Evolutionary conservation across 1,139 yeast species (phyloP).

Genomic region (Pichia sp.): DNA sequence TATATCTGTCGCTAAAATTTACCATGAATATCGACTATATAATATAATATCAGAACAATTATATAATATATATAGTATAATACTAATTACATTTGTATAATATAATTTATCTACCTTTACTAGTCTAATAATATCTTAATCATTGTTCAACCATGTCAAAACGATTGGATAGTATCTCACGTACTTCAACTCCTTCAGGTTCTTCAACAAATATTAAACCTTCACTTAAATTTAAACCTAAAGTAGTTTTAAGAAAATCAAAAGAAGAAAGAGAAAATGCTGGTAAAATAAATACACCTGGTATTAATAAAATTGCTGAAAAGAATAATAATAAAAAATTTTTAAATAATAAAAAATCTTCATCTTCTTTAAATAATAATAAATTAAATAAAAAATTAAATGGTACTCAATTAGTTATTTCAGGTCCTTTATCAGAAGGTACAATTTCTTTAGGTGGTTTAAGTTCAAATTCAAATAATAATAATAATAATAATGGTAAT

Average conservation of each 20-base stretch:
- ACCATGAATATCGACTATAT: no score
- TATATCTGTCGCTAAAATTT: no score
- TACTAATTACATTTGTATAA: no score
- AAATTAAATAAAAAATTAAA: constrained; percentile 41
- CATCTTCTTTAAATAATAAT: constrained; percentile 26
- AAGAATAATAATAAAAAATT: constrained; percentile 4
- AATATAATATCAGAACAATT: no score
- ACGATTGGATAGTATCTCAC: constrained; percentile 34
- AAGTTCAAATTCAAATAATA: background rate
- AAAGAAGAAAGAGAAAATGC: constrained; percentile 77
- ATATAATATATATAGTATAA: no score
- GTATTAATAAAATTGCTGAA: constrained; percentile 22
- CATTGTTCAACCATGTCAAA: constrained; percentile 13
- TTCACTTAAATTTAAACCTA: constrained; percentile 65
- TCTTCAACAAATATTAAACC: constrained; percentile 33
- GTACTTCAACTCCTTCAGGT: constrained; percentile 20
- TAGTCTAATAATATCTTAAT: no score
- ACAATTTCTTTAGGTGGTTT: constrained; percentile 40
- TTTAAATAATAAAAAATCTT: background rate
- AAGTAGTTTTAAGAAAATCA: constrained; percentile 71
- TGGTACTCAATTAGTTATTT: constrained; percentile 61
- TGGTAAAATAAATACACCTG: constrained; percentile 44
- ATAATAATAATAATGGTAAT: no score
- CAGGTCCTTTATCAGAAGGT: constrained; percentile 70
- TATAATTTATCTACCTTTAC: no score